Base-by-base conservation (phyloP, 2,329 filamentous ascomycete genomes). In the Didymella arachidicola region DNA sequence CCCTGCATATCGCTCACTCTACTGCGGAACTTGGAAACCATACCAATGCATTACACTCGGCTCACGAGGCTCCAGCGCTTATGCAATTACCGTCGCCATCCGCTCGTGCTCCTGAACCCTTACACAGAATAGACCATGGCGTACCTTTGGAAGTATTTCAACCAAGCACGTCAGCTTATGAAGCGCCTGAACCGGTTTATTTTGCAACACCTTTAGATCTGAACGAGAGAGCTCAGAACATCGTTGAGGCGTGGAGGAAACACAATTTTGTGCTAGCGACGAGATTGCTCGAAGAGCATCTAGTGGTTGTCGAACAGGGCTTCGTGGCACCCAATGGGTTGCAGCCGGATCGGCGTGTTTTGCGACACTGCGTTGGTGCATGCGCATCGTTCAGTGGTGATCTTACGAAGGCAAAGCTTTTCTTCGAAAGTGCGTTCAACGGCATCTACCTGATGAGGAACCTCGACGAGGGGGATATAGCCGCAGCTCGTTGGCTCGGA, bases 401-500 rank as follows among this genome's bases (percentile, higher is more conserved):
- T n/a, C 71, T 72, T 36, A 25, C 39, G 2, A 69, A 66, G 47
- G 72, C 72, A 8, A 74, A 75, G 36, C n/a, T 48, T 14, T 59
- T 63, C 29, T 76, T 76, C 44, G 67, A 73, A 41, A 66, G 62
- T 22, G 67, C 70, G 2, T 67, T 72, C 30, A 66, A 67, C 19
- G 64, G 65, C 2, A 61, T 66, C 7, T 71, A 71, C 46, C 48
- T 69, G 16, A 55, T 63, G 11, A 47, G 41, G 12, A 62, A 63
- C 14, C 50, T 74, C 2, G 72, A 74, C 36, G 71, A 74, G 38
- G 72, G 71, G 3, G 72, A 74, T 46, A 72, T 75, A 32, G 71
- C 72, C 12, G 71, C 72, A 22, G 69, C 71, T 18, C 65, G 70
- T 14, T 75, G 72, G 72, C 63, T 76, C 11, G 72, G 73, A 8